Base-by-base conservation (phyloP, 495 filamentous ascomycete genomes). In the Cairneyella variabilis region DNA sequence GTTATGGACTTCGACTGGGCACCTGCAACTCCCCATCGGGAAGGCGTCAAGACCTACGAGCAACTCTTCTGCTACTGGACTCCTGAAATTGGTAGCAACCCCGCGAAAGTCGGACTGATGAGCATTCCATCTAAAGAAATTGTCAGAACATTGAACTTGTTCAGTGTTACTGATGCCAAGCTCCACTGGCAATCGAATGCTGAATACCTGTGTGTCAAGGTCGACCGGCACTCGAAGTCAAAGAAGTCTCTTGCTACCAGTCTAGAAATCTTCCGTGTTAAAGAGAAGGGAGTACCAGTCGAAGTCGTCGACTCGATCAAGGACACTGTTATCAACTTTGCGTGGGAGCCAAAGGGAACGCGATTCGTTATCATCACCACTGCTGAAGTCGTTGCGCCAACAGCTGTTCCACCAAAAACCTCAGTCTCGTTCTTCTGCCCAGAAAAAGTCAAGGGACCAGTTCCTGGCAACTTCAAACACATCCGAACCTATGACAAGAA, bases 41-140 rank as follows among this genome's bases (percentile, higher is more conserved):
- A 91, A 41, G 84, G 85, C 45, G 74, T 91, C 66, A 95, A 91
- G 76, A 78, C 78, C 3, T 92, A 96, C 66, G 93, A 97, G 73
- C 93, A 97, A 69, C 78, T 97, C 4, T 83, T 98, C 69, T 95
- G 87, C 78, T 98, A 90, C 83, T 98, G 93, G 93, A 96, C 93
- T 11, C 93, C 93, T 43, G 93, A 97, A 71, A 92, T 97, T 55
- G 93, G 90, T 65, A 95, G 89, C 79, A 97, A 96, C 67, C 93
- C 93, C n/a, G 93, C 93, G 47, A 90, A 90, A 71, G 93, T 97
- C 59, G 91, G 84, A 50, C 75, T 98, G 61, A 98, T 98, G 93
- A 89, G 81, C 71, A 88, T 98, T 54, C 93, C 93, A 1, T 89
- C 88, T 30, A 97, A 96, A 74, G 82, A 95, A 66, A 80, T 95